Percentiles rank a stretch among this genome's conserved stretches.
phyloP scores from a whole-genome alignment of 2,329 filamentous ascomycete genomes.

The Domatiomyces catenatus region DNA sequence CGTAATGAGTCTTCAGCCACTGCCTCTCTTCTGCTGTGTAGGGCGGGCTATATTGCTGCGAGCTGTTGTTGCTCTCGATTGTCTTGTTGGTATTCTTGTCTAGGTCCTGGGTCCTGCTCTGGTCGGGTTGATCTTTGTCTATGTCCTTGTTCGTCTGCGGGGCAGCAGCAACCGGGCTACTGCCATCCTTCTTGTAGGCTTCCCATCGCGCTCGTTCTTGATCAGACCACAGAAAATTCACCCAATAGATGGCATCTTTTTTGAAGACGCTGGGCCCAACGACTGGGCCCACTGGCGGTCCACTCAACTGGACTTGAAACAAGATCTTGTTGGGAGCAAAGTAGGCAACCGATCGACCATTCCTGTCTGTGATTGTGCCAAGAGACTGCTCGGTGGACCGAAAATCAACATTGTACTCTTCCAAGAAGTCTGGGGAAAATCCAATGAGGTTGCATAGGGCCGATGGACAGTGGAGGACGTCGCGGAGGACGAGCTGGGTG shows the following conservation, averaged over 20 bases:
- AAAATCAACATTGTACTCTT: conserved; percentile 1
- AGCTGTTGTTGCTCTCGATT: too few relatives aligned
- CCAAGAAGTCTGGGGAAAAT: not conserved
- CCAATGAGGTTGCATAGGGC: conserved; percentile 10
- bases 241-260: not conserved
- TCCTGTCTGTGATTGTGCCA: not conserved
- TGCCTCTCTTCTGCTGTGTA: conserved; percentile 19
- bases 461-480: conserved; percentile 8
- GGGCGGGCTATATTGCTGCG: not conserved
- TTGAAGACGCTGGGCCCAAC: conserved; percentile 2
- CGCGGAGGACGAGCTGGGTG: conserved; percentile 2
- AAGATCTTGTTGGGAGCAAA: conserved; percentile 1
- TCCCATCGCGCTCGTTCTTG: too few relatives aligned
- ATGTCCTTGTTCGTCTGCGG: too few relatives aligned
- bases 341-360: conserved; percentile 3
- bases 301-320: conserved; percentile 6
- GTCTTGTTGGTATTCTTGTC: too few relatives aligned
- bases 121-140: too few relatives aligned
- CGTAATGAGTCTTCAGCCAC: conserved; percentile 24
- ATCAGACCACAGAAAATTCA: too few relatives aligned
- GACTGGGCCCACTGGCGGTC: conserved; percentile 5
- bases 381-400: not conserved
- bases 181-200: too few relatives aligned
- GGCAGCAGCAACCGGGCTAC: too few relatives aligned
- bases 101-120: too few relatives aligned